Percentiles rank a stretch among this genome's conserved stretches.
Conservation (phyloP, 2,329 filamentous ascomycete genomes). For the Epichloe sylvatica region DNA sequence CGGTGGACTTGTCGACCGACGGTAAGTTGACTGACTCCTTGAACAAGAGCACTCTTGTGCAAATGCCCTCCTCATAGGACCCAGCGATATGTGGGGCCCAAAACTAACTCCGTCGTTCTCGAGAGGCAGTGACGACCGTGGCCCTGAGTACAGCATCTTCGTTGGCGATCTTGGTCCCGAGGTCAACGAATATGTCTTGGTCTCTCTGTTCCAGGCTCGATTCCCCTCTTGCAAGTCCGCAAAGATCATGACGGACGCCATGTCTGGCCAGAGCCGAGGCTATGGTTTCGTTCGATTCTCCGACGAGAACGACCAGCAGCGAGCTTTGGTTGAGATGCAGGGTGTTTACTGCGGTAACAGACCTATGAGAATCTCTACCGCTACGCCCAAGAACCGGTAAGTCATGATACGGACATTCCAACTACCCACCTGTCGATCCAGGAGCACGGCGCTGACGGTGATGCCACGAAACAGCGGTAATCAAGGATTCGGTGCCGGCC, state of each 20-base stretch:
- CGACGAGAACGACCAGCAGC: slow-evolving; percentile 90
- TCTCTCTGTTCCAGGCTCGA: slow-evolving; percentile 90
- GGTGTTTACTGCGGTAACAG: slow-evolving; percentile 97
- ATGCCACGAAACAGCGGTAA: slow-evolving; percentile 16
- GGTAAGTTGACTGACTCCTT: slow-evolving; percentile 36
- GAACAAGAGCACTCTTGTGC: background rate
- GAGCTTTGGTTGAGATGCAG: slow-evolving; percentile 94
- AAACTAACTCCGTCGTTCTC: background rate
- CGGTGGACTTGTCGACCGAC: slow-evolving; percentile 85
- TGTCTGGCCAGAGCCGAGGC: slow-evolving; percentile 91
- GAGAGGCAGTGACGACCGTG: slow-evolving; percentile 68
- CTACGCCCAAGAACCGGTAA: slow-evolving; percentile 83
- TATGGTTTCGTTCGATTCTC: slow-evolving; percentile 98
- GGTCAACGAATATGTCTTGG: slow-evolving; percentile 95
- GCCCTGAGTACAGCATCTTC: slow-evolving; percentile 93
- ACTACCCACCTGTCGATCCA: background rate
- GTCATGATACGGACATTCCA: slow-evolving; percentile 6
- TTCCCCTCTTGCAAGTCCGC: slow-evolving; percentile 97
- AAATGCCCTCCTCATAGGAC: background rate
- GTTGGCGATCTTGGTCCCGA: slow-evolving; percentile 95
- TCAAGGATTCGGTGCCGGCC: slow-evolving; percentile 24
- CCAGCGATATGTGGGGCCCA: background rate
- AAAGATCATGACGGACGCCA: slow-evolving; percentile 99
- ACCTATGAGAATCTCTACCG: slow-evolving; percentile 96
- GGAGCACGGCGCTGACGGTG: slow-evolving; percentile 2